Percentiles rank a stretch among this genome's conserved stretches.
These are phyloP conservation scores for Saturnispora kantuleensis DNA, from an alignment of 805 yeast genomes.

Conservation along the genomic window DNA sequence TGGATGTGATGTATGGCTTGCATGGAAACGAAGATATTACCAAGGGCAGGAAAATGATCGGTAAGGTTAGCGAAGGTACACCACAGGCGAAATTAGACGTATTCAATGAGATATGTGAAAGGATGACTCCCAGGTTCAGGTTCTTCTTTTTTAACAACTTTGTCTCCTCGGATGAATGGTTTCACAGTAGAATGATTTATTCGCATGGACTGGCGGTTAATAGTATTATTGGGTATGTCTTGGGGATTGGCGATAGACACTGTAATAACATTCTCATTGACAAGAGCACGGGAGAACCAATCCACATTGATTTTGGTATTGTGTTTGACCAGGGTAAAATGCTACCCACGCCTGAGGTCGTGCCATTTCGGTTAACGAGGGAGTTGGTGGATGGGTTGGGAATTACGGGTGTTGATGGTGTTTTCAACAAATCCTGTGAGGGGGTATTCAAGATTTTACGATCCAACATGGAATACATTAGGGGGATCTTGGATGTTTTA, in stretches of 20 bases:
- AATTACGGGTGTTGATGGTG: conserved; percentile 70
- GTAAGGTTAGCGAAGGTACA: conserved; percentile 39
- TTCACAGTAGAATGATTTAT: conserved; percentile 49
- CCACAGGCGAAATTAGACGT: conserved; percentile 33
- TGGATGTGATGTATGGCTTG: conserved; percentile 54
- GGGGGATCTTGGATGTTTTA: conserved; percentile 75
- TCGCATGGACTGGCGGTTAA: conserved; percentile 73
- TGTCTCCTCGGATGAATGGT: conserved; percentile 66
- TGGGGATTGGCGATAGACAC: conserved; percentile 95
- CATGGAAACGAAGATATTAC: conserved; percentile 49
- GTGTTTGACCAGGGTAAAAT: conserved; percentile 91
- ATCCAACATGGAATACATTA: conserved; percentile 54
- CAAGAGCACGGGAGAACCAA: conserved; percentile 74
- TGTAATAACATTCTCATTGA: conserved; percentile 85
- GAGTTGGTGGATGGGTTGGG: conserved; percentile 94
- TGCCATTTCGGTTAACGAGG: conserved; percentile 85
- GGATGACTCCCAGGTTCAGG: conserved; percentile 59
- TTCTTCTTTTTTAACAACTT: conserved; percentile 62
- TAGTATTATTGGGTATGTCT: conserved; percentile 77
- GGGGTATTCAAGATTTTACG: conserved; percentile 61
- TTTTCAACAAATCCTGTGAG: conserved; percentile 65
- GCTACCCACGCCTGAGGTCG: conserved; percentile 81
- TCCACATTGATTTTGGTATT: conserved; percentile 93
- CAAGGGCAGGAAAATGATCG: conserved; percentile 58
- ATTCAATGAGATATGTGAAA: conserved; percentile 37